Evolutionary conservation across 805 yeast species (phyloP).

Genomic region (Nakazawaea holstii): DNA sequence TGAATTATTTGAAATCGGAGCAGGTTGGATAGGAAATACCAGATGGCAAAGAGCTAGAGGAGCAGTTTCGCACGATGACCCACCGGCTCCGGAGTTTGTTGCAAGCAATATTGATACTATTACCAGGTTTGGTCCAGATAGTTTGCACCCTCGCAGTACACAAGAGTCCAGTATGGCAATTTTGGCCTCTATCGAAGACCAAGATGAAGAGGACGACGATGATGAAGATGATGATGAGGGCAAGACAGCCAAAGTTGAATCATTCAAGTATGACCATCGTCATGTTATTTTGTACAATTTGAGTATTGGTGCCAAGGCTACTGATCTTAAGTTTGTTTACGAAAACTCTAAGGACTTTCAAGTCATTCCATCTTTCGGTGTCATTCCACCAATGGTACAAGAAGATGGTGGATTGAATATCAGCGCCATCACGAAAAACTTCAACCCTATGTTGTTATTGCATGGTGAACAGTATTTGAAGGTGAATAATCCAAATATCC

Average conservation of each 20-base stretch:
- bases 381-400: conserved; percentile 74
- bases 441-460: conserved; percentile 81
- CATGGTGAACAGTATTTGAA: conserved; percentile 95
- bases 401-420: conserved; percentile 53
- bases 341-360: conserved; percentile 77
- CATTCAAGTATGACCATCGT: conserved; percentile 56
- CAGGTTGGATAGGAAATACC: conserved; percentile 93
- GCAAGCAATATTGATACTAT: conserved; percentile 62
- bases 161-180: conserved; percentile 80
- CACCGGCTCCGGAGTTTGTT: conserved; percentile 63
- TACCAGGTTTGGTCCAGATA: conserved; percentile 53
- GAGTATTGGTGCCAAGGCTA: conserved; percentile 80
- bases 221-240: conserved; percentile 43
- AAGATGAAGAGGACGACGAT: conserved; percentile 38
- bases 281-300: conserved; percentile 81
- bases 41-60: conserved; percentile 95
- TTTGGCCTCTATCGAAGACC: conserved; percentile 53
- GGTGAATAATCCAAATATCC: conserved; percentile 70
- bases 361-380: conserved; percentile 86
- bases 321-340: conserved; percentile 72
- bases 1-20: conserved; percentile 86
- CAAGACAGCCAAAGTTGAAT: conserved; percentile 33
- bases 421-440: conserved; percentile 62
- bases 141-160: conserved; percentile 54
- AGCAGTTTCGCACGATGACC: conserved; percentile 52